phyloP scores from a whole-genome alignment of 2,329 filamentous ascomycete genomes.

The Scytalidium sp. region DNA sequence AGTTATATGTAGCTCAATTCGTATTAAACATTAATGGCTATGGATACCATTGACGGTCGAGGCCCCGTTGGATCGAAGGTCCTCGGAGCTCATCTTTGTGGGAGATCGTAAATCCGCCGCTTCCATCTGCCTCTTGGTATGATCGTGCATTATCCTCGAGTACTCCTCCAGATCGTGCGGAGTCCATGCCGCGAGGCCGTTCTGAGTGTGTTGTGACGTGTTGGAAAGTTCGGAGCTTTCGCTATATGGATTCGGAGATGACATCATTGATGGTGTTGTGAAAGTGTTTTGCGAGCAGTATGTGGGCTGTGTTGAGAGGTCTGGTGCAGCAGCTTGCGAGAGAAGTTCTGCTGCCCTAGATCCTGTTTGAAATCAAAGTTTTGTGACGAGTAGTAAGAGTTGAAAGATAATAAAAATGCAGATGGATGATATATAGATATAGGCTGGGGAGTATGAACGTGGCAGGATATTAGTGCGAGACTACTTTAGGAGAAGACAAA shows the following conservation, averaged over 20 bases:
- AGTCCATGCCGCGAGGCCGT: not conserved
- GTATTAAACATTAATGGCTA: not conserved
- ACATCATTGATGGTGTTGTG: not conserved
- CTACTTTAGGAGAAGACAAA: not conserved
- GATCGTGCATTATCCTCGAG: conserved; percentile 58
- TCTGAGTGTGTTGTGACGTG: not conserved
- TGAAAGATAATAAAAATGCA: too few relatives aligned
- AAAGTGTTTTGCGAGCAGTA: not conserved
- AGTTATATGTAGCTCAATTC: too few relatives aligned
- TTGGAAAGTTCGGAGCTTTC: not conserved
- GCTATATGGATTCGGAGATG: not conserved
- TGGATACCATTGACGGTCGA: not conserved
- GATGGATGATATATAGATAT: too few relatives aligned
- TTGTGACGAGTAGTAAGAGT: too few relatives aligned
- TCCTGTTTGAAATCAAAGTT: too few relatives aligned
- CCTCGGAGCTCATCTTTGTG: conserved; percentile 15
- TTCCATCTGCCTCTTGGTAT: conserved; percentile 66
- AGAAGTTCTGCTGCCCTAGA: too few relatives aligned
- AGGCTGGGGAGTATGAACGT: too few relatives aligned
- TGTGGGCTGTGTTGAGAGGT: not conserved
- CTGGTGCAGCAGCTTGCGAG: not conserved
- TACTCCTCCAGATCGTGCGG: conserved; percentile 33
- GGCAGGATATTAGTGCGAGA: too few relatives aligned
- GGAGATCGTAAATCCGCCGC: conserved; percentile 46
- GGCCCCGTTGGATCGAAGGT: conserved; percentile 3